Evolutionary conservation across 2,329 filamentous ascomycete species (phyloP), one percentile per base, ranked within the genome.

Genomic region (Penicillium sp.): DNA sequence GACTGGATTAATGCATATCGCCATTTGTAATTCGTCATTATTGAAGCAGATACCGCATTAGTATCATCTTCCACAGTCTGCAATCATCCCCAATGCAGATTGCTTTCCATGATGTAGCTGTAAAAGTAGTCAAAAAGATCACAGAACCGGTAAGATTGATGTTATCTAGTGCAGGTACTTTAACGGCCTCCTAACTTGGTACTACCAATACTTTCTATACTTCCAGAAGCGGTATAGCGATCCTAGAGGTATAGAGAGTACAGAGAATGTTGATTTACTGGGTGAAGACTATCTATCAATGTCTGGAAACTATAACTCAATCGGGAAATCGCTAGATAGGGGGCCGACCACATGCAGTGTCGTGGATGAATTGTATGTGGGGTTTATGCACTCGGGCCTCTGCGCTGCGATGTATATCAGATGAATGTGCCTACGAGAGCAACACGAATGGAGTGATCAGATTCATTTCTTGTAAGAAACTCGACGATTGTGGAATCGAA

Each of bases 271-370:
- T 28, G 22, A 8, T 14, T 19, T 37, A 37, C 52, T 40, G 38
- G 38, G 19, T 30, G 16, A 28, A 22, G 1, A 42, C n/a, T 58
- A 53, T 8, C 37, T 33, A 22, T 38, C 28, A 40, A 48, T 16
- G 37, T 26, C 65, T 55, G 69, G 69, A 71, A 66, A 65, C 69
- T 67, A 43, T 51, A 66, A 65, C 69, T 64, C 14, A 59, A 70
- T 70, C 61, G 55, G 69, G 69, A 61, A 71, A 63, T 60, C 26
- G 7, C 38, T 38, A 35, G 22, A 52, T 35, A 51, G 42, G 42
- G 60, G 48, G 60, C 57, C 60, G 55, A 55, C 46, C 43, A 46
- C 55, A 58, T 19, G 43, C 53, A 35, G 30, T n/a, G 53, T 38
- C 30, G 6, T 49, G n/a, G 48, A 46, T 45, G 53, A 61, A 61